Conservation (phyloP, 2,329 filamentous ascomycete species). For the Dryadomyces quercus-mongolicae region DNA sequence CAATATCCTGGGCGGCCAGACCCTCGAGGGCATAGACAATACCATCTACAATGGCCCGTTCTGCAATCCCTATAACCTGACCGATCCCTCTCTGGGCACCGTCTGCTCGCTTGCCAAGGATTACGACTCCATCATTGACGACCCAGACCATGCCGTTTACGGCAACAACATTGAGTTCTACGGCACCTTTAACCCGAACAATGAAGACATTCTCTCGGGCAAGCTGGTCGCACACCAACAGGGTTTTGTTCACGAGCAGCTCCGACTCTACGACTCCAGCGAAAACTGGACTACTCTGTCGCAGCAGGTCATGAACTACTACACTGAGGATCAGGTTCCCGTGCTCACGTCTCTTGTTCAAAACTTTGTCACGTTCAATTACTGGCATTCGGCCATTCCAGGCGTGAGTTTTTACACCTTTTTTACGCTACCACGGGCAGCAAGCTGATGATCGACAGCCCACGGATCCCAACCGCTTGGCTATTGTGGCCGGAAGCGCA, state of each 20-base stretch:
- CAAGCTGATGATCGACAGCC: conserved; percentile 14
- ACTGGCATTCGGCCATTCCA: conserved; percentile 29
- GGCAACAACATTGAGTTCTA: conserved; percentile 33
- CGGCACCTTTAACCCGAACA: conserved; percentile 25
- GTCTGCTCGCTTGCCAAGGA: conserved; percentile 22
- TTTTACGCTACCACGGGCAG: neutral
- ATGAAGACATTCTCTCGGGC: conserved; percentile 14
- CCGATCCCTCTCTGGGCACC: conserved; percentile 8
- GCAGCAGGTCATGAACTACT: conserved; percentile 29
- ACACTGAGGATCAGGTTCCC: conserved; percentile 28
- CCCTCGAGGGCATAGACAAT: conserved; percentile 24
- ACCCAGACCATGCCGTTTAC: conserved; percentile 27
- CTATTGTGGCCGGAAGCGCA: conserved; percentile 18
- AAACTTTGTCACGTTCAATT: conserved; percentile 30
- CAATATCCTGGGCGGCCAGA: conserved; percentile 29
- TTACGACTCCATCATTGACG: conserved; percentile 27
- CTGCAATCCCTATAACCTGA: conserved; percentile 27
- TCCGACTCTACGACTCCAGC: conserved; percentile 20
- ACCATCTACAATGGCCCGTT: conserved; percentile 27
- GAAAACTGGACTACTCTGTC: conserved; percentile 20
- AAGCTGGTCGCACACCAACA: conserved; percentile 9
- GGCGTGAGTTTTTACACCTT: conserved; percentile 20
- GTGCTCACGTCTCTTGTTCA: conserved; percentile 26
- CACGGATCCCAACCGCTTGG: conserved; percentile 28
- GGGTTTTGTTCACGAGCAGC: conserved; percentile 29